These are phyloP conservation scores for Clavaria fumosa DNA, from an alignment of 768 basidiomycete genomes.

Conservation along the genomic window DNA sequence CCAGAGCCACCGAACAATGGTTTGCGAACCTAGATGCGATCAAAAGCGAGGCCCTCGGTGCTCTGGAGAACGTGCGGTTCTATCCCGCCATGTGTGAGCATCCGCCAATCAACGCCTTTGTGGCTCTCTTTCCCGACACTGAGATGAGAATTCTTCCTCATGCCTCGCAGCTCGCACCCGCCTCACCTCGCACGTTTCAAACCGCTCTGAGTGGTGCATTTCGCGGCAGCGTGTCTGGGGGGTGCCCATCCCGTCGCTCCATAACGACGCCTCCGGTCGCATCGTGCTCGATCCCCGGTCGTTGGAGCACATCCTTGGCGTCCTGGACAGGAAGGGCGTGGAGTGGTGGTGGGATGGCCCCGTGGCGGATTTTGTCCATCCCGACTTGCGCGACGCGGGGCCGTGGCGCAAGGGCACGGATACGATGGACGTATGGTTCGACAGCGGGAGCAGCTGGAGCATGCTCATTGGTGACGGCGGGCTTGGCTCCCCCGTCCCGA, in stretches of 20 bases:
- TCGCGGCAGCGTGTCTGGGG: slow-evolving; percentile 97
- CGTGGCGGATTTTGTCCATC: slow-evolving; percentile 66
- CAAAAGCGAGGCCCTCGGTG: slow-evolving; percentile 57
- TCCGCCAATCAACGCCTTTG: no score
- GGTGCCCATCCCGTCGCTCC: slow-evolving; percentile 83
- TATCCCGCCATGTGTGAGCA: slow-evolving; percentile 66
- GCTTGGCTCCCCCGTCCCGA: no score
- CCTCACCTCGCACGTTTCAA: slow-evolving; percentile 73
- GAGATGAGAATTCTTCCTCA: no score
- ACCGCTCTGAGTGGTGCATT: slow-evolving; percentile 97
- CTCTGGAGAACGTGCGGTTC: slow-evolving; percentile 58
- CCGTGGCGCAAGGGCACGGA: slow-evolving; percentile 72
- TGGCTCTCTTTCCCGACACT: no score
- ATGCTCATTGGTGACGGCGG: slow-evolving; percentile 37
- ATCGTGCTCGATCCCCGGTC: slow-evolving; percentile 50
- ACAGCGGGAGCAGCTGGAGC: slow-evolving; percentile 92
- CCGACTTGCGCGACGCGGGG: slow-evolving; percentile 34
- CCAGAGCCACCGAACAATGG: slow-evolving; percentile 90
- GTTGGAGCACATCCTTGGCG: slow-evolving; percentile 57
- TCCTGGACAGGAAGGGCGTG: slow-evolving; percentile 60
- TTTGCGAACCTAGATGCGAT: slow-evolving; percentile 84
- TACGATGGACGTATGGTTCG: slow-evolving; percentile 99
- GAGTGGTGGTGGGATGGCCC: slow-evolving; percentile 90
- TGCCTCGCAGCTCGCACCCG: slow-evolving; percentile 55
- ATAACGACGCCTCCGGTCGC: slow-evolving; percentile 44